Base-by-base conservation (phyloP, 2,329 filamentous ascomycete genomes). In the Trichoderma atrobrunneum region DNA sequence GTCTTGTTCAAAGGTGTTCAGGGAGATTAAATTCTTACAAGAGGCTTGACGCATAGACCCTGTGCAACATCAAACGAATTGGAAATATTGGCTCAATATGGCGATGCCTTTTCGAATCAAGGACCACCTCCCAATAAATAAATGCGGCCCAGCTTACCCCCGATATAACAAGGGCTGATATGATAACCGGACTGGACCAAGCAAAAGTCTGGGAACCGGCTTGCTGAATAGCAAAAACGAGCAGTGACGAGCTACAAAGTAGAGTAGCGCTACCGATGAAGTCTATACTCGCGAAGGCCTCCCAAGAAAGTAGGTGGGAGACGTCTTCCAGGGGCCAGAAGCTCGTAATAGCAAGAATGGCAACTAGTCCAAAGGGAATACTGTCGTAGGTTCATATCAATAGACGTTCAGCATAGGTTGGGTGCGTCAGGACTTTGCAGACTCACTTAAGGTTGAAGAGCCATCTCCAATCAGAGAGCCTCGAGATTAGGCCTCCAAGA, bases 371-470 rank as follows among this genome's bases (percentile, higher is more conserved):
- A 74, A 85, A 84, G 0, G 87, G 87, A 26, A 88, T 81, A 74
- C 86, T 88, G 70, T 11, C n/a, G 8, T 8, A 32, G 73, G 8
- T 24, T 2, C 18, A 43, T n/a, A 16, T 14, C 7, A 28, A 77
- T 70, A 78, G 77, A 69, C 78, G 72, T 26, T 64, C 21, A 57
- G 34, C 30, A 7, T 24, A 16, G 73, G 10, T 24, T 12, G 30
- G 32, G 32, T 6, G 3, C 21, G 7, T 26, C 30, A 12, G 11
- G 18, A 2, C 12, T 10, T 16, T 21, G n/a, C 12, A 8, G 48
- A 75, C 84, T 60, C 79, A 89, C 87, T 91, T 91, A 78, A 90
- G 86, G 78, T 87, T 87, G 78, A 90, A 90, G 51, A 90, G 83
- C 82, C 87, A 89, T 65, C 86, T 82, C 89, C 89, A 91, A 57